Evolutionary conservation across 179 eudicot genomes (phyloP).

Genomic region (Amaranthus tricolor): DNA sequence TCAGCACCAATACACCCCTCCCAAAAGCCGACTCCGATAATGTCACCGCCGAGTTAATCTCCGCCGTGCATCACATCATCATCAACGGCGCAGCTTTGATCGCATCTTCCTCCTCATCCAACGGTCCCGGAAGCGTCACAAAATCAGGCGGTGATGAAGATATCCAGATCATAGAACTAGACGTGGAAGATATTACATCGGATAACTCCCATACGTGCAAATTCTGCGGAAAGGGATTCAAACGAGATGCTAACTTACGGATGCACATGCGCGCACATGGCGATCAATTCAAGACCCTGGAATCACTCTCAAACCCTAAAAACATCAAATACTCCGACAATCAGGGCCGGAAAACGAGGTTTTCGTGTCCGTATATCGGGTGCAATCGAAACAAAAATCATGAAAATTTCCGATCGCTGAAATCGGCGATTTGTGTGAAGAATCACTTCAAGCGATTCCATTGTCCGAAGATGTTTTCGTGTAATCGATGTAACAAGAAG

Average conservation of each 20-base stretch:
- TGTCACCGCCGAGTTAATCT: slow-evolving; percentile 52
- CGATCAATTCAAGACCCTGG: slow-evolving; percentile 57
- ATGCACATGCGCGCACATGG: slow-evolving; percentile 98
- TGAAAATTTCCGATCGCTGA: slow-evolving; percentile 56
- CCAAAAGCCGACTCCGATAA: slow-evolving; percentile 32
- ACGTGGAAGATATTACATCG: slow-evolving; percentile 59
- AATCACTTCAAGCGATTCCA: slow-evolving; percentile 84
- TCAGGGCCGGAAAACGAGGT: slow-evolving; percentile 34
- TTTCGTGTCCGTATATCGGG: slow-evolving; percentile 78
- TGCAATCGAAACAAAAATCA: slow-evolving; percentile 64
- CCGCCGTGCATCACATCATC: slow-evolving; percentile 63
- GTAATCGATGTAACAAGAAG: slow-evolving; percentile 58
- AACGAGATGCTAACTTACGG: slow-evolving; percentile 80
- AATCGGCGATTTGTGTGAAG: slow-evolving; percentile 74
- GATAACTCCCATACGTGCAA: slow-evolving; percentile 72
- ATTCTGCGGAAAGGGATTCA: slow-evolving; percentile 81
- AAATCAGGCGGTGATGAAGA: slow-evolving; percentile 14
- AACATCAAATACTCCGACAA: background rate
- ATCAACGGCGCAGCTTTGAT: slow-evolving; percentile 73
- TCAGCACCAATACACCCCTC: slow-evolving; percentile 42
- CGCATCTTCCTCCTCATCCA: slow-evolving; percentile 12
- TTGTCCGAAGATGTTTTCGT: slow-evolving; percentile 67
- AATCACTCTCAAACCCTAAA: slow-evolving; percentile 57
- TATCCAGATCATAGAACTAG: slow-evolving; percentile 56
- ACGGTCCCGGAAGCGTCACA: background rate